phyloP scores from a whole-genome alignment of 345 rosid genomes.

The Isatis tinctoria region DNA sequence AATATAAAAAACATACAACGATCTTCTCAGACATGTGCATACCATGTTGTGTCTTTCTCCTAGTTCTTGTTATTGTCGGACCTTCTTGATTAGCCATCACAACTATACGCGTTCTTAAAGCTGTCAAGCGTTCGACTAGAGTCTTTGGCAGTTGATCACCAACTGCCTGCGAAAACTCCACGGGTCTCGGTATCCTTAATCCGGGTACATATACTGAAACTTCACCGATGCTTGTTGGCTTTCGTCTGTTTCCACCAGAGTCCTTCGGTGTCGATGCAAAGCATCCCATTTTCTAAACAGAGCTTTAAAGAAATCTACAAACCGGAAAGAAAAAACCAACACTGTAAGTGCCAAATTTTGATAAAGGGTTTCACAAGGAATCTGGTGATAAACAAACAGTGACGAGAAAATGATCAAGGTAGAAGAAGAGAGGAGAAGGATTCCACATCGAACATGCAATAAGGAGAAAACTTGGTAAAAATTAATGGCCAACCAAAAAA shows the following conservation, averaged over 20 bases:
- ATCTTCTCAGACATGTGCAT: not conserved
- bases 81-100: slow-evolving; percentile 99
- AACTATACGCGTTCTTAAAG: slow-evolving; percentile 87
- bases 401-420: slow-evolving; percentile 27
- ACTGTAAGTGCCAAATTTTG: slow-evolving; percentile 13
- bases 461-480: slow-evolving; percentile 28
- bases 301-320: slow-evolving; percentile 33
- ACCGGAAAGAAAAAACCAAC: slow-evolving; percentile 16
- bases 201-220: slow-evolving; percentile 90
- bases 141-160: slow-evolving; percentile 67
- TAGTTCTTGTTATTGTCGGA: slow-evolving; percentile 85
- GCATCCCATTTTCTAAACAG: slow-evolving; percentile 73
- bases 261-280: slow-evolving; percentile 80
- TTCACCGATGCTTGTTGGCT: slow-evolving; percentile 87
- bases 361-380: slow-evolving; percentile 18
- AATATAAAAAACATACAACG: slow-evolving; percentile 2
- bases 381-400: slow-evolving; percentile 8
- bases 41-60: slow-evolving; percentile 99
- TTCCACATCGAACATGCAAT: slow-evolving; percentile 27
- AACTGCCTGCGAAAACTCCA: slow-evolving; percentile 70
- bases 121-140: slow-evolving; percentile 75
- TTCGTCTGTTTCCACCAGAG: slow-evolving; percentile 70
- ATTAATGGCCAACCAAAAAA: slow-evolving; percentile 57
- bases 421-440: slow-evolving; percentile 29
- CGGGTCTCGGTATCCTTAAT: slow-evolving; percentile 86